Base-by-base conservation (phyloP, 495 filamentous ascomycete genomes). In the Penicillium turbatum region DNA sequence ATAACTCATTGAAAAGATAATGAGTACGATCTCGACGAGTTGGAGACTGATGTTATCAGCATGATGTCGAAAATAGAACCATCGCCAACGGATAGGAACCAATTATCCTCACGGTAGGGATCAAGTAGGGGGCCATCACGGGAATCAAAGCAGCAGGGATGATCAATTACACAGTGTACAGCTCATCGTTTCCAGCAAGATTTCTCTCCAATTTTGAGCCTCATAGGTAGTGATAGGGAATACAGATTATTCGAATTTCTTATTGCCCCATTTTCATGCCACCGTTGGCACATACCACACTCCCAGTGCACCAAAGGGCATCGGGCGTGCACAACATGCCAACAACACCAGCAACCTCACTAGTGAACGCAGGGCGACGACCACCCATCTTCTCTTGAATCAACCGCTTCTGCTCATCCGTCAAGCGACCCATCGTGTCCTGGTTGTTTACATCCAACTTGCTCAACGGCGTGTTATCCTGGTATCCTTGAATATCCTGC, bases 221-320 rank as follows among this genome's bases (percentile, higher is more conserved):
- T n/a, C n/a, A n/a, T n/a, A n/a, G n/a, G n/a, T n/a, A n/a, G n/a
- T n/a, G n/a, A n/a, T n/a, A n/a, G n/a, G n/a, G n/a, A n/a, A n/a
- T n/a, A n/a, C n/a, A n/a, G n/a, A n/a, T n/a, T 30, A 39, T 39
- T 51, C 39, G 4, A 35, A 35, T 26, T 8, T 40, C 34, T 45
- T 37, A 61, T 42, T 50, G 39, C 5, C 49, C 56, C 58, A 64
- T 62, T 31, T 59, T 75, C 81, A 93, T 86, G 6, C 90, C 90
- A 2, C 90, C 90, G 66, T 95, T 95, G n/a, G 88, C 88, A 69
- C 86, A 88, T 2, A 96, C 81, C 40, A 95, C 86, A 64, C 85
- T 86, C 1, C 91, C 92, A 1, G 91, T 97, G 67, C 82, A 87
- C 88, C 87, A 95, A 12, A 70, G 79, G 5, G 78, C 78, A 62